These are phyloP conservation scores for Naganishia sp. DNA, from an alignment of 1,284 basidiomycete species.

Conservation along the genomic window DNA sequence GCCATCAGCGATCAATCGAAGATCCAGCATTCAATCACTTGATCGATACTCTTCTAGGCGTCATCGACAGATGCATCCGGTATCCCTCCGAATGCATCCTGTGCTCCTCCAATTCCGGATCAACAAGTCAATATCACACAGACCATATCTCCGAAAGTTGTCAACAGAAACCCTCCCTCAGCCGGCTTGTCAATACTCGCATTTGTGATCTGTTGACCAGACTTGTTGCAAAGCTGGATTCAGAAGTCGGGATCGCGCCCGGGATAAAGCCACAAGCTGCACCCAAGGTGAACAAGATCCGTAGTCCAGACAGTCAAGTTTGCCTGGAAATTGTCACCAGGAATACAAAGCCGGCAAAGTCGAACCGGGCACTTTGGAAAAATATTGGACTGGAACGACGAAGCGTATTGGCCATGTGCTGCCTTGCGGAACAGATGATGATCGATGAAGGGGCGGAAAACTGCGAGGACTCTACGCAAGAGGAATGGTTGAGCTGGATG, in stretches of 20 bases:
- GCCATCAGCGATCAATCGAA: neutral
- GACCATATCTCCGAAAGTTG: too few relatives aligned
- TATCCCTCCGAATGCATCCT: neutral
- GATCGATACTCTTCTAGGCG: neutral
- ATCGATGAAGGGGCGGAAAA: neutral
- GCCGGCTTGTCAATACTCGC: neutral
- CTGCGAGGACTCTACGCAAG: neutral
- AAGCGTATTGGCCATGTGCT: conserved; percentile 4
- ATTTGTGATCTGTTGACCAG: conserved; percentile 8
- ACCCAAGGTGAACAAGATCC: neutral
- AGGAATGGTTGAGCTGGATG: neutral
- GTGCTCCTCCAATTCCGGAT: neutral
- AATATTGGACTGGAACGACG: conserved; percentile 10
- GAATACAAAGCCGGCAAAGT: neutral
- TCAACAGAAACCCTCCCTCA: neutral
- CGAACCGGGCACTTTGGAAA: neutral
- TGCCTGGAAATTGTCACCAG: too few relatives aligned
- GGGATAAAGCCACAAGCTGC: neutral
- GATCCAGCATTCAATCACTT: neutral
- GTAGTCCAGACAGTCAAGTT: too few relatives aligned
- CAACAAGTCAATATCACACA: too few relatives aligned
- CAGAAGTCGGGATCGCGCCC: neutral
- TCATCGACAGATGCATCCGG: neutral
- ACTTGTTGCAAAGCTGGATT: neutral
- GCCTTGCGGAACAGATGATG: conserved; percentile 13